Evolutionary conservation across 805 yeast species (phyloP).

Genomic region (Yarrowia bubula): DNA sequence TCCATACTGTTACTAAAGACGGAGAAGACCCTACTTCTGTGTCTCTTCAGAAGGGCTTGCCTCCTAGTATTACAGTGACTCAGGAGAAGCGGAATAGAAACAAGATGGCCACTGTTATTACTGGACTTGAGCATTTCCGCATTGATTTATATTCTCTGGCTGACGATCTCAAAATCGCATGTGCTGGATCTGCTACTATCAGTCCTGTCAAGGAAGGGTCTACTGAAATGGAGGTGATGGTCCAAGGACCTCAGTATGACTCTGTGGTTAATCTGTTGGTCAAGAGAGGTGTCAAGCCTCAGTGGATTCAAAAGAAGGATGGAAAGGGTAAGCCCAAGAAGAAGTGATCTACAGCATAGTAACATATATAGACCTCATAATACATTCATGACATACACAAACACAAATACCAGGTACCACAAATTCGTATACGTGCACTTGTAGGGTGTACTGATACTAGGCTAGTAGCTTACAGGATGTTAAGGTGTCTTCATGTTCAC

Average conservation of each 20-base stretch:
- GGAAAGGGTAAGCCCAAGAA: constrained; percentile 20
- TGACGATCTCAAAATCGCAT: constrained; percentile 65
- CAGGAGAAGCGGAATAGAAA: constrained; percentile 80
- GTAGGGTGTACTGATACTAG: too few species aligned
- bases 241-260: constrained; percentile 86
- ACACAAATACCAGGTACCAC: too few species aligned
- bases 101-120: constrained; percentile 70
- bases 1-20: constrained; percentile 50
- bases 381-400: neutral
- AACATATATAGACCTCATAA: neutral
- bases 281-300: constrained; percentile 59
- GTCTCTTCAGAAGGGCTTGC: constrained; percentile 52
- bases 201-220: constrained; percentile 45
- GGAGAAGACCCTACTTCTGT: constrained; percentile 40
- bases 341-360: neutral
- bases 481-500: too few species aligned
- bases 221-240: constrained; percentile 66
- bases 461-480: too few species aligned
- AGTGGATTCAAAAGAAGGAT: constrained; percentile 53
- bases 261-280: constrained; percentile 57
- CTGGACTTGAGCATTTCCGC: constrained; percentile 64
- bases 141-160: constrained; percentile 66
- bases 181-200: constrained; percentile 86
- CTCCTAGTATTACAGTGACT: constrained; percentile 63
- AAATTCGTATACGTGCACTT: too few species aligned